Base-by-base conservation (phyloP, 805 yeast genomes). In the Teunomyces aglyptinius region DNA sequence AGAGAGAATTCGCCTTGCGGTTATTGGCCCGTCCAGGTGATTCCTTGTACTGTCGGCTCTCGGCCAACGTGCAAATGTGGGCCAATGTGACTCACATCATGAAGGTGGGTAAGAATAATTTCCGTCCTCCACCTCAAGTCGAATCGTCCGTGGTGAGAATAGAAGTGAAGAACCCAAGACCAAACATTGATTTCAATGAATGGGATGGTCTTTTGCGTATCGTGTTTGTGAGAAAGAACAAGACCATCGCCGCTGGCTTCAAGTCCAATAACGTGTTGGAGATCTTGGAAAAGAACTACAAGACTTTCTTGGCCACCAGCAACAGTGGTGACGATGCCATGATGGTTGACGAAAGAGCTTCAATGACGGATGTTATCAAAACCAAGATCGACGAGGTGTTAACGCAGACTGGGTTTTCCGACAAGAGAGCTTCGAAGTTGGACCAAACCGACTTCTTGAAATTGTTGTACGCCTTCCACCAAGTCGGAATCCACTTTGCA, bases 1-100 rank as follows among this genome's bases (percentile, higher is more conserved):
- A 94, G 72, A 78, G 98, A 63, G 99, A 94, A 64, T 94, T 94
- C 61, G 99, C 99, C 2, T 67, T 94, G 69, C 84, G 97, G 59
- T 73, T 94, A 46, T 75, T 94, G 44, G 99, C 99, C 1, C 81
- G 96, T 56, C 98, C 99, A 0, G 99, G 99, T n/a, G 98, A 94
- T 57, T 67, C 89, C 1, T 73, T 94, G 33, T 94, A 92, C 71
- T 90, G 97, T 67, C 80, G 99, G 60, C 76, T 94, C 45, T 86
- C 96, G 27, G 98, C 96, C 26, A 94, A 94, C 61, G 98, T 94
- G 1, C 99, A 94, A 63, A 92, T 94, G 98, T 94, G 98, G 97
- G 97, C 97, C n/a, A 89, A 89, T 54, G 97, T 94, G 12, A 90
- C 96, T 6, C 99, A 94, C 65, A 88, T 94, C 45, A 94, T 94